Conservation (phyloP, 106 monocot species). For the Acorus gramineus region DNA sequence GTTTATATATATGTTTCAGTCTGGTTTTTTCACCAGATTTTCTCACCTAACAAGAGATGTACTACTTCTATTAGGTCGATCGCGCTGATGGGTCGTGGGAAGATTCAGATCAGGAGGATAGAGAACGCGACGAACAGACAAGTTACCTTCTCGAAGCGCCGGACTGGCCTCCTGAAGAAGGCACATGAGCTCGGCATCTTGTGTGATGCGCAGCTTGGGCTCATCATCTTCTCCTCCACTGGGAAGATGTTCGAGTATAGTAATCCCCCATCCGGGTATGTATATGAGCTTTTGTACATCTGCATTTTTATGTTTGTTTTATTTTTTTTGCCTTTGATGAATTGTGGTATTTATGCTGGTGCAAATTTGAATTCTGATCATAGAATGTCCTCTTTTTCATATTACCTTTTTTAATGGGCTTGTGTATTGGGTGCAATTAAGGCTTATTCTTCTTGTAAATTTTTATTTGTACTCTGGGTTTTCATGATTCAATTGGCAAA, state of each 20-base stretch:
- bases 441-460: no score
- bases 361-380: no score
- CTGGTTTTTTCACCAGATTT: background rate
- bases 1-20: background rate
- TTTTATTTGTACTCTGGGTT: no score
- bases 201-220: conserved; percentile 57
- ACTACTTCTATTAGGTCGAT: no score
- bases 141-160: conserved; percentile 71
- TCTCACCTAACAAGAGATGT: background rate
- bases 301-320: no score
- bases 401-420: no score
- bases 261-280: conserved; percentile 33
- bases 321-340: background rate
- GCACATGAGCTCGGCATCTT: conserved; percentile 58
- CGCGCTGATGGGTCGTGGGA: conserved; percentile 48
- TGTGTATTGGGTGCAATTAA: no score
- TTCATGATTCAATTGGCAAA: no score
- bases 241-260: conserved; percentile 56
- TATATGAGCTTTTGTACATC: background rate
- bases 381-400: no score
- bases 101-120: conserved; percentile 73
- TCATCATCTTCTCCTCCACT: conserved; percentile 55
- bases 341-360: no score
- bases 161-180: conserved; percentile 60
- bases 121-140: conserved; percentile 57